phyloP scores from a whole-genome alignment of 2,329 filamentous ascomycete genomes.

The Fusarium heterosporum region DNA sequence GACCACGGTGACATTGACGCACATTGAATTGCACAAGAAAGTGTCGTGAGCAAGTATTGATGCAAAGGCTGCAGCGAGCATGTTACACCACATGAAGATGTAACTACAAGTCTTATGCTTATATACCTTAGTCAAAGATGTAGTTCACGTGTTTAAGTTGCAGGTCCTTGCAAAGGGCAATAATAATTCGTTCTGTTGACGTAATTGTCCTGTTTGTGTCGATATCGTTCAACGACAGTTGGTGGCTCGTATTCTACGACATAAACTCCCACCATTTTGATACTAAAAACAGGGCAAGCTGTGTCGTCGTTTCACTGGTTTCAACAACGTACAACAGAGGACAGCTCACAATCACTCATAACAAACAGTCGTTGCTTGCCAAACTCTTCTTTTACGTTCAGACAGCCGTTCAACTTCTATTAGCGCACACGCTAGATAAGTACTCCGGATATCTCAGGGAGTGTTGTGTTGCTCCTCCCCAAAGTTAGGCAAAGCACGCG shows the following conservation, averaged over 20 bases:
- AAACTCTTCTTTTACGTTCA: background rate
- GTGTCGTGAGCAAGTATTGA: conserved; percentile 11
- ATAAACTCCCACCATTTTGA: conserved; percentile 1
- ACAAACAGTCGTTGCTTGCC: background rate
- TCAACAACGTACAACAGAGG: background rate
- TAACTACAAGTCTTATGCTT: conserved; percentile 1
- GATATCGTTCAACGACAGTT: no score
- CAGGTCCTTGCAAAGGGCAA: background rate
- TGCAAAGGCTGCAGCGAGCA: conserved; percentile 10
- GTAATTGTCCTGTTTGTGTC: background rate
- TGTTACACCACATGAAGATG: conserved; percentile 11
- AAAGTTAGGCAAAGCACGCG: conserved; percentile 32
- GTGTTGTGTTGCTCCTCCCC: conserved; percentile 11
- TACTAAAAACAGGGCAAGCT: background rate
- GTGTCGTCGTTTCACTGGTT: conserved; percentile 2
- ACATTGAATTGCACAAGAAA: background rate
- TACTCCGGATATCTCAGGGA: conserved; percentile 22
- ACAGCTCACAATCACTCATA: background rate
- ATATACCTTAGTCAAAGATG: background rate
- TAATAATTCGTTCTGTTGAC: background rate
- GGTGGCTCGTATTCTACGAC: background rate
- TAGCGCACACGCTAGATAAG: conserved; percentile 19
- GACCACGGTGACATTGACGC: background rate
- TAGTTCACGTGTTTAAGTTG: background rate
- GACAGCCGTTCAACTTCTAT: background rate